These are phyloP conservation scores for Sanghuangporus baumii DNA, from an alignment of 1,284 basidiomycete genomes.

Conservation along the genomic window DNA sequence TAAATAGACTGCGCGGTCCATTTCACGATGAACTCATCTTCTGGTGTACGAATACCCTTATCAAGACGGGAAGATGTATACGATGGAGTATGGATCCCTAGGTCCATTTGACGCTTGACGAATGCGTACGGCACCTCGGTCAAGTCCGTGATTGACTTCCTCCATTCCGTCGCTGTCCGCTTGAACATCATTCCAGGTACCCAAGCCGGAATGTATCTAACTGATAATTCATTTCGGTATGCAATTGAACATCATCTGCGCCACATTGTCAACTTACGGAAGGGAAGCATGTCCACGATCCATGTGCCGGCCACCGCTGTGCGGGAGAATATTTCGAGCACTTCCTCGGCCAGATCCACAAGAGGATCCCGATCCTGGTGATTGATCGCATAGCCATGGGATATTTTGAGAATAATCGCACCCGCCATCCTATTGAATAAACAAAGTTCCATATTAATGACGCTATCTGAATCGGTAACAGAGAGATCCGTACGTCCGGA, in stretches of 20 bases:
- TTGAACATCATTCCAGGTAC: constrained; percentile 43
- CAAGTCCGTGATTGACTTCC: constrained; percentile 27
- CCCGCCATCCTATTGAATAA: constrained; percentile 24
- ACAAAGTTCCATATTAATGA: neutral
- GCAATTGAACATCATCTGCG: neutral
- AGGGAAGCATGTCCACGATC: constrained; percentile 31
- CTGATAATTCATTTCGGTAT: constrained; percentile 19
- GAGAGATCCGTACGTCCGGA: constrained; percentile 4
- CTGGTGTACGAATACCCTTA: constrained; percentile 25
- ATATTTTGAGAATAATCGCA: constrained; percentile 27
- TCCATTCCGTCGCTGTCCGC: constrained; percentile 33
- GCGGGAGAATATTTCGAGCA: constrained; percentile 20
- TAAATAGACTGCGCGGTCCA: constrained; percentile 37
- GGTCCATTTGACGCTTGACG: constrained; percentile 37
- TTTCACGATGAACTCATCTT: constrained; percentile 34
- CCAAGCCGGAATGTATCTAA: constrained; percentile 43
- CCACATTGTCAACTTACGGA: constrained; percentile 19
- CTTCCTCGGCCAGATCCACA: constrained; percentile 21
- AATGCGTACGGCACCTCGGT: constrained; percentile 33
- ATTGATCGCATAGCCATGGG: constrained; percentile 29
- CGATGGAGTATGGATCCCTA: constrained; percentile 33
- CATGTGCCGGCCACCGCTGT: constrained; percentile 25
- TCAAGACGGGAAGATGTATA: constrained; percentile 33
- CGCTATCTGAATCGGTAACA: too few species aligned
- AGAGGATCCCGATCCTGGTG: constrained; percentile 24